Evolutionary conservation across 2,329 filamentous ascomycete species (phyloP), one percentile per base, ranked within the genome.

Genomic region (Nectriaceae sp.): DNA sequence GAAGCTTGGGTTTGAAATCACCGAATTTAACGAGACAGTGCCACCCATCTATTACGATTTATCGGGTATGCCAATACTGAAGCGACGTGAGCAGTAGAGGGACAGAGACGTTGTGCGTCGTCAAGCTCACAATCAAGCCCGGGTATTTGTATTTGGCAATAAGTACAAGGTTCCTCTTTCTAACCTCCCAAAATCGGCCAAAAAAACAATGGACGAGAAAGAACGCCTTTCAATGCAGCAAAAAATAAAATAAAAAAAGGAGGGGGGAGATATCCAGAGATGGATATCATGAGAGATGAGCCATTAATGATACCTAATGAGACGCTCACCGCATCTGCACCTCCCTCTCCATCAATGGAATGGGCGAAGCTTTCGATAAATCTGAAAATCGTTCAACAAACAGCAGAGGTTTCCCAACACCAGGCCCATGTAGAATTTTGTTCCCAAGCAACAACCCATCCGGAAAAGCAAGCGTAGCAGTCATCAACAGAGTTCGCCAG

Each of bases 41-140:
- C n/a, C n/a, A n/a, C n/a, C n/a, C n/a, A n/a, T n/a, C n/a, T n/a
- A n/a, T n/a, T n/a, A n/a, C n/a, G n/a, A n/a, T n/a, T n/a, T n/a
- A n/a, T n/a, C n/a, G n/a, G n/a, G n/a, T n/a, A n/a, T n/a, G n/a
- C n/a, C n/a, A n/a, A n/a, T n/a, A n/a, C n/a, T n/a, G n/a, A n/a
- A n/a, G n/a, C n/a, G n/a, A n/a, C n/a, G n/a, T n/a, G n/a, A n/a
- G n/a, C n/a, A n/a, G n/a, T n/a, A 4, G 15, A 11, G 24, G 42
- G 15, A 10, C 4, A 22, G 13, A 13, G 21, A 13, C n/a, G 21
- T 37, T 31, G 45, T 36, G 33, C 37, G 44, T 49, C 33, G 38
- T 53, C 31, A 47, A 19, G 36, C 44, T 53, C 44, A 41, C 41
- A 53, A 55, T 57, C 21, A 51, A 51, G 50, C 43, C 38, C 16